Base-by-base conservation (phyloP, 2,329 filamentous ascomycete genomes). In the Stemphylium lycopersici region DNA sequence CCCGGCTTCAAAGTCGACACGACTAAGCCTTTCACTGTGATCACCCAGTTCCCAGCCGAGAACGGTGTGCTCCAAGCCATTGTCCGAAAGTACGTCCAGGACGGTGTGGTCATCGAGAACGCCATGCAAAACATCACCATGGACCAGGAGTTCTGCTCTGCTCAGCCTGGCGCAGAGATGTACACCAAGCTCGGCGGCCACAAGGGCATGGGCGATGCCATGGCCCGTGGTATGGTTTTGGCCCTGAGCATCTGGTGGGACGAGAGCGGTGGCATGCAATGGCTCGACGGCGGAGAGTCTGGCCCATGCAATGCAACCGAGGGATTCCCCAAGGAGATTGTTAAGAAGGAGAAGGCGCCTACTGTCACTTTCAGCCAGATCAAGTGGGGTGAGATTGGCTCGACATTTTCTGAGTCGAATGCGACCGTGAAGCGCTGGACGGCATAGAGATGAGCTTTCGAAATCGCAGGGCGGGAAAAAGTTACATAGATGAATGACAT, bases 21-120 rank as follows among this genome's bases (percentile, higher is more conserved):
- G 49, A 81, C 73, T 58, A 77, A 80, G 68, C 82, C 83, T 64
- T 73, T 89, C 63, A 89, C 86, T 7, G 85, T 90, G 20, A 83
- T 89, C 52, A 89, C 87, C 8, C 86, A 89, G 72, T 89, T 89
- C 77, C 74, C 85, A 62, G 84, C 83, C 48, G 84, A 80, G 44
- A 71, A 79, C 55, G 85, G 86, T 52, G 74, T 77, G 8, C 83
- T 89, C 43, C 78, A 76, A 47, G 81, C 86, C 72, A 87, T 89
- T 72, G 82, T 81, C 64, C 84, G 87, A 64, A 80, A 87, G 74
- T 89, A 89, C 72, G 81, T 87, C 52, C 87, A 89, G 76, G 76
- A 84, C 72, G 84, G 84, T 61, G 77, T 78, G 32, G 79, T 86
- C 56, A 83, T 88, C 62, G 76, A 81, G 62, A 87, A 88, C 76